These are phyloP conservation scores for Mortierella alpina DNA, from an alignment of 192 early-diverging fungal species.

Conservation along the genomic window DNA sequence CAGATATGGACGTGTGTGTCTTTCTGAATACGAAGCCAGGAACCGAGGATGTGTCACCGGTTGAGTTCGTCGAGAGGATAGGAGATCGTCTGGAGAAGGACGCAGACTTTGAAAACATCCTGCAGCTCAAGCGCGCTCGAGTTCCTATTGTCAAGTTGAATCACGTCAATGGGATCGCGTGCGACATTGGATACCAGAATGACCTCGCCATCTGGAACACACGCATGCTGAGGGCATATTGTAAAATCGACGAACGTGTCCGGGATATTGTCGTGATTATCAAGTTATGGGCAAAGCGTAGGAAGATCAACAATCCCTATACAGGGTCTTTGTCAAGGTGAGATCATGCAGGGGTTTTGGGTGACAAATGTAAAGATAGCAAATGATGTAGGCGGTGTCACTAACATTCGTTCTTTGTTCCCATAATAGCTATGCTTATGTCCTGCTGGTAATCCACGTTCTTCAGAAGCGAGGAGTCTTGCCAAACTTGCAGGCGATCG, in stretches of 20 bases:
- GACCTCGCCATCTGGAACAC: conserved; percentile 56
- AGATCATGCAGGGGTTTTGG: background rate
- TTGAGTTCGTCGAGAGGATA: conserved; percentile 54
- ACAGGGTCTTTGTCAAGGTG: conserved; percentile 47
- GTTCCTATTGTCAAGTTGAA: conserved; percentile 52
- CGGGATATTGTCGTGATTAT: conserved; percentile 51
- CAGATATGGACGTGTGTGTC: conserved; percentile 51
- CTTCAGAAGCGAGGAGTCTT: conserved; percentile 42
- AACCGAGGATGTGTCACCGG: conserved; percentile 34
- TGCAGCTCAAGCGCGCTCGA: conserved; percentile 39
- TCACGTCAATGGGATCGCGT: conserved; percentile 44
- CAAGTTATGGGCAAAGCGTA: conserved; percentile 52
- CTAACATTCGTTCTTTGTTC: background rate
- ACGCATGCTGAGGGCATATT: conserved; percentile 47
- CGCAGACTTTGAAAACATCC: conserved; percentile 38
- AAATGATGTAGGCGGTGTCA: background rate
- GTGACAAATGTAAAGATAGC: background rate
- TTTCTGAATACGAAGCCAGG: conserved; percentile 29
- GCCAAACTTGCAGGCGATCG: conserved; percentile 54
- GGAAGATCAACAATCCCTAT: conserved; percentile 54
- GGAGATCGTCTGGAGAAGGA: conserved; percentile 42
- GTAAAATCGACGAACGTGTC: conserved; percentile 42
- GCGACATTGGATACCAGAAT: conserved; percentile 56
- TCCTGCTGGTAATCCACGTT: conserved; percentile 44
- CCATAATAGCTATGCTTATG: conserved; percentile 47